Evolutionary conservation across 1,139 yeast species (phyloP), one percentile per base, ranked within the genome.

Genomic region (Scheffersomyces lignicola): DNA sequence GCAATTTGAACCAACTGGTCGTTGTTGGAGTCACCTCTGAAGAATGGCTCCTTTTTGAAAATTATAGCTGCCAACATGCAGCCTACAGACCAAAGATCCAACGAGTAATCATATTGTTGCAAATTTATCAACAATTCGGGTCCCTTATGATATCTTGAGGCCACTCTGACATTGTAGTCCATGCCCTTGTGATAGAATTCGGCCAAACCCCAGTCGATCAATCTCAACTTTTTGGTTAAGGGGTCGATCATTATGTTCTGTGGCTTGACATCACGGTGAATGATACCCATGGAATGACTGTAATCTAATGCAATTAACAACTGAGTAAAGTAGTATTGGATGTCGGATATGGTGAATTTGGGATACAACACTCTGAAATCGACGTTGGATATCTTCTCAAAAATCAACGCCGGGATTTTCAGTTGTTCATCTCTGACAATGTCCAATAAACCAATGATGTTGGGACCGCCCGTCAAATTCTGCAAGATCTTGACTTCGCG

Each of bases 161-260:
- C 92, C 24, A 84, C 94, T 44, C 94, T 65, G 6, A 84, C 92
- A 51, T 84, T 84, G 53, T 82, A 84, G 49, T 83, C 90, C 52
- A 78, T 82, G 5, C 88, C 88, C 7, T 80, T 76, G 49, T 83
- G 92, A 53, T 84, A 84, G 52, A 83, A 84, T 54, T 84, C 94
- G 4, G 94, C 92, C 35, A 84, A 63, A 25, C 94, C 94, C 94
- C 94, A 84, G 58, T 84, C 94, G 37, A 84, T 84, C 40, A 84
- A 71, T 46, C 90, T 69, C 43, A 84, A 62, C 47, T 78, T 76
- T 47, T 75, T 78, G 39, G 64, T 66, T 31, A 65, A 53, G 28
- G 86, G 92, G 56, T 84, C 92, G 48, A 84, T 84, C 92, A 84
- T 84, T 39, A 84, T 81, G 56, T 84, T 84, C 54, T 84, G 94